Evolutionary conservation across 306 rosid genomes (phyloP), one percentile per base, ranked within the genome.

Genomic region (Pyrus bretschneideri): DNA sequence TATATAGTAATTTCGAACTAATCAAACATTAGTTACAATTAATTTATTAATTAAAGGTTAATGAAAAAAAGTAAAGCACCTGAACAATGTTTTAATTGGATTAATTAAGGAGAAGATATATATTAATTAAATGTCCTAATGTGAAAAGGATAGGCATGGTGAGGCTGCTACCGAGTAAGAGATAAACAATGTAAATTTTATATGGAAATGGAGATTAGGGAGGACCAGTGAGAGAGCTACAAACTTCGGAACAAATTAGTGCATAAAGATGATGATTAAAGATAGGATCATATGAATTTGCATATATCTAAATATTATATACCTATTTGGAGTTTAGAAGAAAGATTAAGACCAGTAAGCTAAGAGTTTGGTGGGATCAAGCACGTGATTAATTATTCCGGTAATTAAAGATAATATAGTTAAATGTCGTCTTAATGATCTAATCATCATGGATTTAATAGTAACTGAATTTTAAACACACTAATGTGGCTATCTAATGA

Each of bases 181-280:
- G 69, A 60, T 42, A 73, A 55, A 31, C 65, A 64, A 33, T 71
- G 65, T 58, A 58, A 58, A 58, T 42, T 71, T 23, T 12, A 33
- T 21, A 54, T 21, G 22, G 19, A 71, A 71, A 54, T 30, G 30
- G 67, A 22, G 30, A 59, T 59, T 63, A 31, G 3, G 23, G 49
- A 18, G 14, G 52, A 55, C 35, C 76, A 72, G 33, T 57, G 9
- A 57, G 30, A 52, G 46, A 30, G 18, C 5, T 15, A 3, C 1
- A 29, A 62, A 27, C 35, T 13, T 62, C 21, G 19, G 17, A 44
- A 71, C 52, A 64, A 85, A 82, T 78, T 70, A 30, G 71, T 9
- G 5, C 30, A 71, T 71, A 54, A 69, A 44, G 73, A 82, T 83
- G 79, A 86, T 69, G 82, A 80, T 86, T 84, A 83, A 67, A 82